Conservation (phyloP, 108 stramenopile species). For the Cyclostephanos tholiformis region DNA sequence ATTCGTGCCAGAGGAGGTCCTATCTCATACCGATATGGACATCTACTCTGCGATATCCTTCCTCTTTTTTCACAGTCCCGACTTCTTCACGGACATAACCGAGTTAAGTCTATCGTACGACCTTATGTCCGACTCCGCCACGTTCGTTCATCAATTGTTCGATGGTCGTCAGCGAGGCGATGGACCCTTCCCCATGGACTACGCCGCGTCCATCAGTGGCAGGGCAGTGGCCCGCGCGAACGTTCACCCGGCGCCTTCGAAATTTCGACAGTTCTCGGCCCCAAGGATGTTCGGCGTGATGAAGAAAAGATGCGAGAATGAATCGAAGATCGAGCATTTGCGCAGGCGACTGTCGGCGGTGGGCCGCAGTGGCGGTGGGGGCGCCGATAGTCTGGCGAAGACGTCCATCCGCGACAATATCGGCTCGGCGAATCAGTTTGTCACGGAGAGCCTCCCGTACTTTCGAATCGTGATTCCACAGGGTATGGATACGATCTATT, state of each 20-base stretch:
- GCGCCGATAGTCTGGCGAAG: not conserved
- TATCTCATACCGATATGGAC: slow-evolving; percentile 74
- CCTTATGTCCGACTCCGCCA: slow-evolving; percentile 66
- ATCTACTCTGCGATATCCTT: slow-evolving; percentile 66
- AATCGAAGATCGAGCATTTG: slow-evolving; percentile 55
- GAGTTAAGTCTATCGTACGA: slow-evolving; percentile 66
- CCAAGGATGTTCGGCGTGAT: slow-evolving; percentile 74
- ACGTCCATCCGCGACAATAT: slow-evolving; percentile 41
- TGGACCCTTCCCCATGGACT: slow-evolving; percentile 55
- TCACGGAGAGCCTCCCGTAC: slow-evolving; percentile 65
- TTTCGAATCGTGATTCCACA: slow-evolving; percentile 59
- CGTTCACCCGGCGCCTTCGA: slow-evolving; percentile 64
- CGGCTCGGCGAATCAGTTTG: slow-evolving; percentile 54
- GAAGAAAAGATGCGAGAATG: slow-evolving; percentile 66
- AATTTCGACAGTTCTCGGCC: slow-evolving; percentile 76
- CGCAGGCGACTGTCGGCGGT: slow-evolving; percentile 44
- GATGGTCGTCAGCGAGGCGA: slow-evolving; percentile 22
- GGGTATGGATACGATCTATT: slow-evolving; percentile 18
- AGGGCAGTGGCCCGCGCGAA: slow-evolving; percentile 73
- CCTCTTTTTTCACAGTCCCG: slow-evolving; percentile 78
- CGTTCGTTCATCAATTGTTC: slow-evolving; percentile 52
- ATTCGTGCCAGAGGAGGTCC: slow-evolving; percentile 81
- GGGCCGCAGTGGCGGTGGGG: not conserved
- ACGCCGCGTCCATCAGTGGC: slow-evolving; percentile 63
- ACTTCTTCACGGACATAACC: slow-evolving; percentile 82